These are phyloP conservation scores for Verticillium albo-atrum DNA, from an alignment of 2,329 filamentous ascomycete genomes.

Conservation along the genomic window DNA sequence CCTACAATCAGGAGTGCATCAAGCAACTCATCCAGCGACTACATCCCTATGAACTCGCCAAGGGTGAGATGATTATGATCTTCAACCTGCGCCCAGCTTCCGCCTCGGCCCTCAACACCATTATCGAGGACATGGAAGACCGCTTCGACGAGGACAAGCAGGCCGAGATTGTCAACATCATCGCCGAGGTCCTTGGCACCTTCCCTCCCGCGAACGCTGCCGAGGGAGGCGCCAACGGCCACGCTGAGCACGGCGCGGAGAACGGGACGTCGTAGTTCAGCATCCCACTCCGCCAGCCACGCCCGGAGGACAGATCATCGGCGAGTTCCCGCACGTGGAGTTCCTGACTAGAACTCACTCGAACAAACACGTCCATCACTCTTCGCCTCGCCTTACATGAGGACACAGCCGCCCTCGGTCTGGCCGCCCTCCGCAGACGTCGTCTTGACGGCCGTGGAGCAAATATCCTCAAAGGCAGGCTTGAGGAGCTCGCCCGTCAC, in stretches of 20 bases:
- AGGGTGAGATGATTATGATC: slow-evolving; percentile 65
- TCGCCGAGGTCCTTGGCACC: slow-evolving; percentile 54
- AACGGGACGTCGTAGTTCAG: slow-evolving; percentile 22
- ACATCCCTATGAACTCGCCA: slow-evolving; percentile 55
- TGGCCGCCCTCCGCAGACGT: slow-evolving; percentile 43
- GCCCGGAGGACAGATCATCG: neutral
- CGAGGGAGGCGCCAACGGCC: slow-evolving; percentile 18
- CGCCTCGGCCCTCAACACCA: slow-evolving; percentile 53
- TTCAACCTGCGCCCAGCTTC: slow-evolving; percentile 60
- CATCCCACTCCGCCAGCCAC: slow-evolving; percentile 2
- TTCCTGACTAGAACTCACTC: neutral
- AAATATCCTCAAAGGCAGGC: slow-evolving; percentile 57
- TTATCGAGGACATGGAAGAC: slow-evolving; percentile 61
- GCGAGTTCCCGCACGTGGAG: neutral
- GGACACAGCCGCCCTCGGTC: slow-evolving; percentile 49
- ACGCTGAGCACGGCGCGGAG: slow-evolving; percentile 32
- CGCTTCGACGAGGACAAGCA: slow-evolving; percentile 58
- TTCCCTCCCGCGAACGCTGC: slow-evolving; percentile 31
- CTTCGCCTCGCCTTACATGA: slow-evolving; percentile 25
- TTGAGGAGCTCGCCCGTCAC: slow-evolving; percentile 54
- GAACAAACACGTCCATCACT: neutral
- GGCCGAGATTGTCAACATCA: slow-evolving; percentile 49
- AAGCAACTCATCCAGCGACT: slow-evolving; percentile 49
- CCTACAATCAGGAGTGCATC: slow-evolving; percentile 50
- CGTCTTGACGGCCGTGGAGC: slow-evolving; percentile 48